Evolutionary conservation across 495 filamentous ascomycete genomes (phyloP).

Genomic region (Penicillium fimorum): DNA sequence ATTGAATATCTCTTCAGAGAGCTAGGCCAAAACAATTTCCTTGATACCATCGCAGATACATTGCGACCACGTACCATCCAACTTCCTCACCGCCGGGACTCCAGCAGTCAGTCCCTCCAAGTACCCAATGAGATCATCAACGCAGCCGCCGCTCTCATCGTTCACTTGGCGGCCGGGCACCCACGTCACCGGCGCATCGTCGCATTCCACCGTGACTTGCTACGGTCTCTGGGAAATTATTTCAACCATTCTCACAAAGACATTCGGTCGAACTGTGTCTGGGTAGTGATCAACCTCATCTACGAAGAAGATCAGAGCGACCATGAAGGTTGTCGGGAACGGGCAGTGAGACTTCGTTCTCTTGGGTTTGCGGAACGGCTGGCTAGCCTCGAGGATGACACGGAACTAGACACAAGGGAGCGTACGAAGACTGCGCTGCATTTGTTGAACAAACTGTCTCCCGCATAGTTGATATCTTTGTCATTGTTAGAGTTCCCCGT

Average conservation of each 20-base stretch:
- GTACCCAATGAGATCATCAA: conserved; percentile 71
- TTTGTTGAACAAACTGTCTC: conserved; percentile 52
- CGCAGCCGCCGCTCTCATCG: conserved; percentile 71
- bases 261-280: conserved; percentile 72
- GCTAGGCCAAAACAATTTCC: conserved; percentile 72
- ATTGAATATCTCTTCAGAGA: conserved; percentile 76
- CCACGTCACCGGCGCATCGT: conserved; percentile 77
- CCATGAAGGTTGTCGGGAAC: conserved; percentile 54
- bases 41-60: conserved; percentile 73
- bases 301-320: conserved; percentile 75
- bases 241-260: conserved; percentile 67
- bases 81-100: conserved; percentile 39
- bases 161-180: conserved; percentile 79
- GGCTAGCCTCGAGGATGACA: conserved; percentile 63
- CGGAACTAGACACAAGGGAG: conserved; percentile 80
- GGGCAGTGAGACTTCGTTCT: conserved; percentile 64
- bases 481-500: not conserved
- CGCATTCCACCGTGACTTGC: conserved; percentile 57
- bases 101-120: conserved; percentile 29
- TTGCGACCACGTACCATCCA: conserved; percentile 55
- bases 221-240: conserved; percentile 51
- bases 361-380: conserved; percentile 70
- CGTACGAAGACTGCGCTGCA: conserved; percentile 74
- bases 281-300: conserved; percentile 78
- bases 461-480: conserved; percentile 19